These are phyloP conservation scores for Aciculoconidium aculeatum DNA, from an alignment of 805 yeast species.

Conservation along the genomic window DNA sequence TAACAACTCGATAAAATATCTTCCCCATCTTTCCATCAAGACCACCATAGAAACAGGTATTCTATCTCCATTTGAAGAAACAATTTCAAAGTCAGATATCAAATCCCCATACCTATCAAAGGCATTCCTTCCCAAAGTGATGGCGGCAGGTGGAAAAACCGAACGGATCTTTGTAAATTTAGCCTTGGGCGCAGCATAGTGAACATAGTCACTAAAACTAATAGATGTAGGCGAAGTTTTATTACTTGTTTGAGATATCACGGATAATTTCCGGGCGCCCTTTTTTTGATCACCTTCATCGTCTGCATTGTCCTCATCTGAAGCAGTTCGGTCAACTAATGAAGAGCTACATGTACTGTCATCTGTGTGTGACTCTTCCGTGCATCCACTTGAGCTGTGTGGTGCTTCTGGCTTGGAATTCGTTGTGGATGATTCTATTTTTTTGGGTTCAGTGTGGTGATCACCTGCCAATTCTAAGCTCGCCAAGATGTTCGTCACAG, in stretches of 20 bases:
- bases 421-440: background rate
- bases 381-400: constrained; percentile 1
- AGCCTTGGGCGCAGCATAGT: constrained; percentile 67
- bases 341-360: constrained; percentile 10
- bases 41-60: constrained; percentile 56
- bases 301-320: constrained; percentile 10
- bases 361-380: constrained; percentile 8
- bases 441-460: constrained; percentile 12
- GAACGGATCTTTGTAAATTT: constrained; percentile 62
- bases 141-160: constrained; percentile 71
- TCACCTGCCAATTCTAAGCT: constrained; percentile 37
- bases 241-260: constrained; percentile 15
- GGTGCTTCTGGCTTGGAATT: background rate
- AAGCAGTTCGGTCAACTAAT: constrained; percentile 6
- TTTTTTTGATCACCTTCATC: constrained; percentile 8
- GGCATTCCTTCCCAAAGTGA: constrained; percentile 71
- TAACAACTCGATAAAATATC: constrained; percentile 56
- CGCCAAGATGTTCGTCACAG: constrained; percentile 46
- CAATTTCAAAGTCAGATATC: constrained; percentile 65
- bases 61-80: constrained; percentile 65
- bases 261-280: constrained; percentile 15
- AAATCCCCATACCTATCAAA: constrained; percentile 60
- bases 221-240: constrained; percentile 21
- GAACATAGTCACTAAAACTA: constrained; percentile 64
- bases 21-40: constrained; percentile 73